Percentiles rank a stretch among this genome's conserved stretches.
phyloP scores from a whole-genome alignment of 78 protist genomes.

The Pigoraptor vietnamica region DNA sequence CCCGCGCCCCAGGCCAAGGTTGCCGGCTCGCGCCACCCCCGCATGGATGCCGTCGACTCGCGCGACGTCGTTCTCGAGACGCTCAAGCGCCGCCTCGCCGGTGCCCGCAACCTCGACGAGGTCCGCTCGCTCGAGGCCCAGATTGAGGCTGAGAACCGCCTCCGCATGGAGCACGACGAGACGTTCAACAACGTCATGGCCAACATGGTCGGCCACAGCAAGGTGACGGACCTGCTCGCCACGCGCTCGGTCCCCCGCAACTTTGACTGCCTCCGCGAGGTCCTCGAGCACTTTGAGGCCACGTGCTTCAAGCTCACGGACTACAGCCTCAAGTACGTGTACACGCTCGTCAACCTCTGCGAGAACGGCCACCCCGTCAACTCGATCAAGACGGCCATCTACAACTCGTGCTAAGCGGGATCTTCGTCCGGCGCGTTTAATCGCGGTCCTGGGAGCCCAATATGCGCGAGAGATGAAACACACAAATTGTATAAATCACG shows the following conservation, averaged over 20 bases:
- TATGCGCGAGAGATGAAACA: no score
- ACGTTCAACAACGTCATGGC: background rate
- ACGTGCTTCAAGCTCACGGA: background rate
- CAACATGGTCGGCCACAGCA: background rate
- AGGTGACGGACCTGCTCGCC: background rate
- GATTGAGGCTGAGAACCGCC: background rate
- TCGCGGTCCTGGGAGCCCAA: no score
- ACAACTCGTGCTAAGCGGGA: background rate
- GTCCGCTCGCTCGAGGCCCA: background rate
- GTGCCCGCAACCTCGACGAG: background rate
- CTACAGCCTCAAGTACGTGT: background rate
- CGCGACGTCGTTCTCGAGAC: background rate
- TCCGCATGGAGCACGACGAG: background rate
- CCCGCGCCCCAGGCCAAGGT: background rate
- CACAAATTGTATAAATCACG: no score
- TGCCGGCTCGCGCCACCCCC: background rate
- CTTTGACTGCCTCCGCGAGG: background rate
- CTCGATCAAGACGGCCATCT: background rate
- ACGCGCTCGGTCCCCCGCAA: background rate
- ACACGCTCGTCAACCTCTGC: background rate
- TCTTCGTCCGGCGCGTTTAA: no score
- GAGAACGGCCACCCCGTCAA: background rate
- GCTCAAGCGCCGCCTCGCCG: slow-evolving; percentile 1
- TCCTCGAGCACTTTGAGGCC: background rate
- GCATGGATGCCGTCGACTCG: background rate